Evolutionary conservation across 305 asterid genomes (phyloP).

Genomic region (Coffea humblotiana): DNA sequence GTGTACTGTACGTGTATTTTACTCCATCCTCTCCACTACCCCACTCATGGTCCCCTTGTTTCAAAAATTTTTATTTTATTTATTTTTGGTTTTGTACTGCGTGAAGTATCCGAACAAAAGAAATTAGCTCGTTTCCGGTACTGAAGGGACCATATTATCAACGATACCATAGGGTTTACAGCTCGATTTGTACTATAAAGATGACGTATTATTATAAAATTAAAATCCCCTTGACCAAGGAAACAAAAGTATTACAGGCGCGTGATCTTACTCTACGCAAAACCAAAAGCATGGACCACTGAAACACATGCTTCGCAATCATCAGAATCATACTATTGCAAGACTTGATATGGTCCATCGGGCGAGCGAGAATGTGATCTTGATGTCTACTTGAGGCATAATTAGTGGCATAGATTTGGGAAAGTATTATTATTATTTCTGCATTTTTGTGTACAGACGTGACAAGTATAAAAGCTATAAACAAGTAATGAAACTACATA

Average conservation of each 20-base stretch:
- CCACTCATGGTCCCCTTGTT: conserved; percentile 42
- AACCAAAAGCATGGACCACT: conserved; percentile 43
- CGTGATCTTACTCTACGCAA: conserved; percentile 1
- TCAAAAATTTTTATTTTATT: background rate
- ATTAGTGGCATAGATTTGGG: background rate
- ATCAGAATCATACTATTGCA: background rate
- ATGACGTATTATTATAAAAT: background rate
- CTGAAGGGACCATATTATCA: conserved; percentile 38
- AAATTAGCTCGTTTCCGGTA: conserved; percentile 19
- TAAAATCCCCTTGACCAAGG: conserved; percentile 21
- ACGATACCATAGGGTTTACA: conserved; percentile 26
- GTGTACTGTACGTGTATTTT: conserved; percentile 23
- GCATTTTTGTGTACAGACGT: background rate
- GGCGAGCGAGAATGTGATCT: background rate
- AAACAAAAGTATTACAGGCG: background rate
- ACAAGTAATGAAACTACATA: too few species aligned
- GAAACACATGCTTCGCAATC: conserved; percentile 22
- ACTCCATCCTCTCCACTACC: conserved; percentile 3
- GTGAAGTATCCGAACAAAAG: conserved; percentile 9
- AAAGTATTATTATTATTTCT: background rate
- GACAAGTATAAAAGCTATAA: background rate
- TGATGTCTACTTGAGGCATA: background rate
- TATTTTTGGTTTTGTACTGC: conserved; percentile 14
- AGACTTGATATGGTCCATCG: background rate
- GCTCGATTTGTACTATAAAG: conserved; percentile 33